Base-by-base conservation (phyloP, 1,139 yeast species). In the Taphrina confusa region DNA sequence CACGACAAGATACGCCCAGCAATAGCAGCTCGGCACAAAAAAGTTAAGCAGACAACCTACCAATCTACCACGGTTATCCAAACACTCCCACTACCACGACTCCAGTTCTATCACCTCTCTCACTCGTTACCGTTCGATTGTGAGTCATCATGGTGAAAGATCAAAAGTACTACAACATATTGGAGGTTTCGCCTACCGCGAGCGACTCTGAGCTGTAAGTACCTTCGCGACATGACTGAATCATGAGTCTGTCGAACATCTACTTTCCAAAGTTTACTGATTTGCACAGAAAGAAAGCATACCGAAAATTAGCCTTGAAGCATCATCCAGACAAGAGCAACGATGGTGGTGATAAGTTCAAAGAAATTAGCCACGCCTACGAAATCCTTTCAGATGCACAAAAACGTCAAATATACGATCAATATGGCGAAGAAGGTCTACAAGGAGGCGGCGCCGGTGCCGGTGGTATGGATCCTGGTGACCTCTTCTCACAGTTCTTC, bases 321-420 rank as follows among this genome's bases (percentile, higher is more conserved):
- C 63, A 83, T 76, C 98, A 92, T 74, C 98, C 98, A 64, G 98
- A 92, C 76, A 92, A 92, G 80, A 85, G 85, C 72, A 96, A 87
- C 71, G 84, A 81, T 68, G 97, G 96, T 37, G 95, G 96, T 61
- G 98, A 92, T 72, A 91, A 89, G 76, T 91, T 91, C 75, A 91
- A 91, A 76, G 69, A 67, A 40, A 63, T 67, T 20, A 66, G 68
- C 16, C 69, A 65, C 39, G 69, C 69, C 46, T 62, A 92, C 73
- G 97, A 92, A 75, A 78, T 89, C 31, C 79, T 92, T 65, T 81
- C 89, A 8, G 97, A 91, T 71, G 78, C 85, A 30, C 87, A 90
- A 71, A 92, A 91, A 80, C 86, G 97, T 76, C 87, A 85, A 57
- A 71, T 87, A 9, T 92, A 92, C 73, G 97, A 92, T 74, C 83